phyloP scores from a whole-genome alignment of 2,329 filamentous ascomycete genomes.

The Phyllosticta ampelicida region DNA sequence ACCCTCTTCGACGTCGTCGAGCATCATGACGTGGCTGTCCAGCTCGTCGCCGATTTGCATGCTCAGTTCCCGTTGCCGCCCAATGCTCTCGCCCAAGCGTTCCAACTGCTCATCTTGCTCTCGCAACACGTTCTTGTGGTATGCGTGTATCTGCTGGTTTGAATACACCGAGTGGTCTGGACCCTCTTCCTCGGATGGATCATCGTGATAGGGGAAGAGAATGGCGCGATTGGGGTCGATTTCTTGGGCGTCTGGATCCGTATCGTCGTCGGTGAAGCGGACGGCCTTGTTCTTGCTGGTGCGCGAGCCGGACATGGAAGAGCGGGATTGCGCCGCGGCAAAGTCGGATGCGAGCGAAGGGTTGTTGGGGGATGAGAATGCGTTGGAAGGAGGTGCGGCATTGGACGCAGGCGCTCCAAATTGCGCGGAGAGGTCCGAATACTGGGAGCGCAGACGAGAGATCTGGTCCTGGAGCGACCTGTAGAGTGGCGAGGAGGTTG shows the following conservation, averaged over 20 bases:
- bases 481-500: conserved; percentile 21
- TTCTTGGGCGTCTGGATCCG: conserved; percentile 26
- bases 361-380: conserved; percentile 35
- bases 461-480: conserved; percentile 52
- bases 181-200: conserved; percentile 40
- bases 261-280: conserved; percentile 59
- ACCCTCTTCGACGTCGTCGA: conserved; percentile 78
- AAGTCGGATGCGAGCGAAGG: conserved; percentile 28
- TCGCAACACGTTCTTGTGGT: conserved; percentile 69
- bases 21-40: conserved; percentile 75
- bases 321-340: conserved; percentile 25
- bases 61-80: conserved; percentile 79
- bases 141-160: conserved; percentile 78
- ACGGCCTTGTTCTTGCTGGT: conserved; percentile 54
- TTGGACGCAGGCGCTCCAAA: conserved; percentile 54
- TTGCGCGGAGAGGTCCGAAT: conserved; percentile 65
- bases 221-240: conserved; percentile 44
- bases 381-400: conserved; percentile 22
- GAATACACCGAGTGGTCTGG: conserved; percentile 48
- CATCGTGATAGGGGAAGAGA: conserved; percentile 62
- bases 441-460: conserved; percentile 59
- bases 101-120: conserved; percentile 95
- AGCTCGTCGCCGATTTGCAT: conserved; percentile 96
- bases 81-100: conserved; percentile 70
- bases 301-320: conserved; percentile 12